phyloP scores from a whole-genome alignment of 1,284 basidiomycete species.

The Ustilago lituana region DNA sequence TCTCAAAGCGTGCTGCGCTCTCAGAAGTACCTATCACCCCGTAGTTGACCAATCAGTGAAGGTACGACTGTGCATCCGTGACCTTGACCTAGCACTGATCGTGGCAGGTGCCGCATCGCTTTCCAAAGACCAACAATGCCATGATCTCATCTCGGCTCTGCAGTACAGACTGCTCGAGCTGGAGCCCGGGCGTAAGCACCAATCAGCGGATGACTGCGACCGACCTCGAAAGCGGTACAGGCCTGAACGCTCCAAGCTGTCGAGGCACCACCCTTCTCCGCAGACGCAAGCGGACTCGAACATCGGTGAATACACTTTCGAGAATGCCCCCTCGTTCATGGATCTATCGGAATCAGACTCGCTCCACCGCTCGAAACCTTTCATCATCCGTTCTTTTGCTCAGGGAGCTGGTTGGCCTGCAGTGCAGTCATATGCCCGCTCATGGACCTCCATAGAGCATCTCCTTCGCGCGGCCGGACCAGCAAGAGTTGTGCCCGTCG shows the following conservation, averaged over 20 bases:
- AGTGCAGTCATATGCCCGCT: slow-evolving; percentile 71
- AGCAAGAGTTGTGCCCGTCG: slow-evolving; percentile 87
- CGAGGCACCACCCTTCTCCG: too few species aligned
- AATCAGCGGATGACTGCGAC: too few species aligned
- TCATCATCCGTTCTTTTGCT: slow-evolving; percentile 75
- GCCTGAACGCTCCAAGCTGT: too few species aligned
- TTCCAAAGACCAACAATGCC: slow-evolving; percentile 27
- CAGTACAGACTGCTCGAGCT: slow-evolving; percentile 6
- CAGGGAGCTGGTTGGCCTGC: slow-evolving; percentile 75
- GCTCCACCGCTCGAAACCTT: slow-evolving; percentile 71
- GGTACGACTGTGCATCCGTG: slow-evolving; percentile 68
- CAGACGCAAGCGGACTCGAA: slow-evolving; percentile 20
- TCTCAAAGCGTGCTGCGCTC: slow-evolving; percentile 23
- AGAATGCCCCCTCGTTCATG: slow-evolving; percentile 29
- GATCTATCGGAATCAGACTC: slow-evolving; percentile 11
- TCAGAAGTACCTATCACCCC: neutral
- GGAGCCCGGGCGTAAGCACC: neutral
- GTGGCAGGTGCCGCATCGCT: slow-evolving; percentile 74
- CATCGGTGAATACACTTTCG: slow-evolving; percentile 17
- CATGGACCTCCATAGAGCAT: slow-evolving; percentile 67
- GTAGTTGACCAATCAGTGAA: neutral
- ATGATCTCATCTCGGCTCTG: slow-evolving; percentile 68
- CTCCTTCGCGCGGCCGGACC: slow-evolving; percentile 69
- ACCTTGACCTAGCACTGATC: slow-evolving; percentile 82
- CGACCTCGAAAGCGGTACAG: too few species aligned